Base-by-base conservation (phyloP, 176 grass and related monocot species). In the Raddia guianensis region DNA sequence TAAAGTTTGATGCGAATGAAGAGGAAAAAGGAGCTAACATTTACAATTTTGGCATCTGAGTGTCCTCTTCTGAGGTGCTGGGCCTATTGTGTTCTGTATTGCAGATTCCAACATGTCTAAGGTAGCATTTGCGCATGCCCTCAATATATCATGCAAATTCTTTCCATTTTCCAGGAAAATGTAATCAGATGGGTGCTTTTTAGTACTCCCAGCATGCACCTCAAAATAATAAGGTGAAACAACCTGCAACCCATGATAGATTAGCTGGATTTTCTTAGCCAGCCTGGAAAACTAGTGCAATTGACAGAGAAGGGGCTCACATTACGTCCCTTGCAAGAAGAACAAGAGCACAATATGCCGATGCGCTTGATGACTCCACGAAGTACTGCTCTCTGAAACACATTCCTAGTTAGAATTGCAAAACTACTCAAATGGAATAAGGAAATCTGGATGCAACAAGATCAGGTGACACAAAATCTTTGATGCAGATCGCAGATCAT, bases 201-300 rank as follows among this genome's bases (percentile, higher is more conserved):
- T 94, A 27, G 80, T 70, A 49, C 91, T 94, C 58, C 91, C 91
- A 70, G 91, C 91, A 94, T 94, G 91, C 66, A 88, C 88, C 83
- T 94, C 88, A 32, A 94, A 94, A 15, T 88, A 75, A 76, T 86
- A 88, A 18, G 91, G 83, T 16, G 91, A 91, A 78, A 94, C 86
- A 32, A 75, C 83, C 91, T 94, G 83, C 75, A 66, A 84, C 10
- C 32, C 43, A 79, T 68, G 49, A 44, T 13, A 50, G 11, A 74
- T 78, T 52, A 51, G 51, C 67, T 60, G 7, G 9, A 52, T 11
- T 79, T 21, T 50, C 8, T 49, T 53, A 70, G 15, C 5, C 62
- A 33, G n/a, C 45, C 46, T 67, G 62, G 51, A 3, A 18, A 68
- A 60, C 2, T 44, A 16, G 21, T 62, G 62, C 66, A 61, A 49